Conservation (phyloP, 192 early-diverging fungal genomes). For the Coemansia sp. region DNA sequence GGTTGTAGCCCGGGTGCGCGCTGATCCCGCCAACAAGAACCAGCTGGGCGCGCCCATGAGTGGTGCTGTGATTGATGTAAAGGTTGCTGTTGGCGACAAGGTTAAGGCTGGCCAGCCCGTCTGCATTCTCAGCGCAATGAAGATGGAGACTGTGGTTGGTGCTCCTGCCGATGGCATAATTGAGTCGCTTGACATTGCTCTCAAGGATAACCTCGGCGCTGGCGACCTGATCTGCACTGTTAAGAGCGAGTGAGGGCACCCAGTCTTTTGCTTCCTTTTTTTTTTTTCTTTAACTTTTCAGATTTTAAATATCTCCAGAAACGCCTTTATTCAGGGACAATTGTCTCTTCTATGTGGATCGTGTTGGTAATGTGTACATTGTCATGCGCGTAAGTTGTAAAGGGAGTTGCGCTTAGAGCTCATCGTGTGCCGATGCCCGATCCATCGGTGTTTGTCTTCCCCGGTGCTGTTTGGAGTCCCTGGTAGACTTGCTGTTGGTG, state of each 20-base stretch:
- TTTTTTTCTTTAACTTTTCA: constrained; percentile 7
- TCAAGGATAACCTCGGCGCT: constrained; percentile 75
- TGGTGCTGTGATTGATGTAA: constrained; percentile 90
- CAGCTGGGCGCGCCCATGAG: constrained; percentile 96
- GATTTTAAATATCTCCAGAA: not conserved
- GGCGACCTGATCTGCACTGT: constrained; percentile 75
- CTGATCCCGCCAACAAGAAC: constrained; percentile 70
- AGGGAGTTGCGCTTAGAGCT: constrained; percentile 18
- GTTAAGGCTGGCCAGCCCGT: constrained; percentile 90
- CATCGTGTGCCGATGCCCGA: constrained; percentile 20
- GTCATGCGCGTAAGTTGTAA: not conserved
- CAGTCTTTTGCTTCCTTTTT: constrained; percentile 9
- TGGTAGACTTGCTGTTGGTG: constrained; percentile 10
- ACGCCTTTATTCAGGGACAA: too few species aligned
- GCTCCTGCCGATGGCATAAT: constrained; percentile 76
- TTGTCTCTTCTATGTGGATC: too few species aligned
- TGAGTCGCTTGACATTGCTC: constrained; percentile 66
- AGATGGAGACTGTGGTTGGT: constrained; percentile 93
- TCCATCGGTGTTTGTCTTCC: constrained; percentile 24
- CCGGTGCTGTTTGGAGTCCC: constrained; percentile 6
- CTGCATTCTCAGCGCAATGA: constrained; percentile 95
- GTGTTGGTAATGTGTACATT: not conserved
- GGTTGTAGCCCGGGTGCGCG: constrained; percentile 68
- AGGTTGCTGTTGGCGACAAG: constrained; percentile 73
- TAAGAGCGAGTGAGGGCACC: constrained; percentile 4